A percentile compares a stretch with the other conserved stretches of the same genome.
phyloP scores from a whole-genome alignment of 257 asterid genomes.

The Solanum boliviense region DNA sequence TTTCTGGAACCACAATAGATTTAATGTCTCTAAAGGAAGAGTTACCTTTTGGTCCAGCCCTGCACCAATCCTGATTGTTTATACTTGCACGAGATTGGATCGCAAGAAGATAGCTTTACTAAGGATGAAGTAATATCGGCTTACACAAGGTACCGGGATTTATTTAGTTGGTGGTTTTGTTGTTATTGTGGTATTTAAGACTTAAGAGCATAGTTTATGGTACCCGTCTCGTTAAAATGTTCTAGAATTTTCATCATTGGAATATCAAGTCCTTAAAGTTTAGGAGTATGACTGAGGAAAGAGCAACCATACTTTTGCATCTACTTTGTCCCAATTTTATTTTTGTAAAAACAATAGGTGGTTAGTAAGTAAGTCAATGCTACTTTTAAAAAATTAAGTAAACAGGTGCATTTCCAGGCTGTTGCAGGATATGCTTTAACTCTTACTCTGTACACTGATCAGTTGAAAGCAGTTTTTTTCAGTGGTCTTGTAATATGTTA shows the following conservation, averaged over 20 bases:
- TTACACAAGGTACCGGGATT: slow-evolving; percentile 56
- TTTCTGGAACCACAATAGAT: not conserved
- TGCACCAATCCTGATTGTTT: slow-evolving; percentile 89
- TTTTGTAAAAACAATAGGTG: not conserved
- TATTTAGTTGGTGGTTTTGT: not conserved
- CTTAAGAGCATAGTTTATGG: not conserved
- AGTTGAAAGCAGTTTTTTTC: not conserved
- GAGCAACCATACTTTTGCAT: not conserved
- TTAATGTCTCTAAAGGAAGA: not conserved
- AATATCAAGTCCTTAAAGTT: not conserved
- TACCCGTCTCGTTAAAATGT: not conserved
- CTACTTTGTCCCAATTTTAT: too few species aligned
- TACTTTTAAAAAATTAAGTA: not conserved
- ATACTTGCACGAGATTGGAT: slow-evolving; percentile 81
- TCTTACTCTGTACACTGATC: not conserved
- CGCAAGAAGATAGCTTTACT: slow-evolving; percentile 80
- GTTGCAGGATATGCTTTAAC: not conserved
- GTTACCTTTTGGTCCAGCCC: slow-evolving; percentile 42
- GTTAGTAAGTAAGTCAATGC: not conserved
- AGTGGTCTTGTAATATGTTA: not conserved
- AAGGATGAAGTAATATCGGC: slow-evolving; percentile 90
- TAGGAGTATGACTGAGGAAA: not conserved
- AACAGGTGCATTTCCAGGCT: not conserved
- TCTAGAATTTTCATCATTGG: not conserved
- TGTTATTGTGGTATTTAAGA: not conserved